phyloP scores from a whole-genome alignment of 257 asterid genomes.

The Sherardia arvensis region DNA sequence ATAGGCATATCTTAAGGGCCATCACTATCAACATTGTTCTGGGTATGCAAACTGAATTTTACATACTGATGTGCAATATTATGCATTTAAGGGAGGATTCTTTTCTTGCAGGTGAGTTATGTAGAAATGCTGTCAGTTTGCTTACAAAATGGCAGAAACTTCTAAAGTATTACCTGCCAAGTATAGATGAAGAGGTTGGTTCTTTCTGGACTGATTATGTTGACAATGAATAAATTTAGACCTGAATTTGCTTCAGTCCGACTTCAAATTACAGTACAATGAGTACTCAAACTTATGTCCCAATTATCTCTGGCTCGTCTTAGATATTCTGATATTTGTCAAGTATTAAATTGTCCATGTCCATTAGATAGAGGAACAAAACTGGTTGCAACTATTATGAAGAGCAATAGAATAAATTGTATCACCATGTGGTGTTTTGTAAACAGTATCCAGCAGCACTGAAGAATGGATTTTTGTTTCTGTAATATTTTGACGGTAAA shows the following conservation, averaged over 20 bases:
- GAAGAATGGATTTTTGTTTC: background rate
- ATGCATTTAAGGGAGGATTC: background rate
- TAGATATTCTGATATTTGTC: background rate
- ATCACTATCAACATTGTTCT: background rate
- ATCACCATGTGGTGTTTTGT: background rate
- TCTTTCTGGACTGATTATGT: background rate
- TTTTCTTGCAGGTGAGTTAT: slow-evolving; percentile 47
- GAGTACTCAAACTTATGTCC: too few relatives aligned
- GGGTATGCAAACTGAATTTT: background rate
- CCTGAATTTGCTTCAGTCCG: background rate
- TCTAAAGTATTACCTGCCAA: slow-evolving; percentile 67
- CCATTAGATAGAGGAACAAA: background rate
- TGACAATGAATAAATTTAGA: background rate
- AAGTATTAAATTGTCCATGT: background rate
- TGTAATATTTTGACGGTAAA: background rate
- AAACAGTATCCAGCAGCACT: too few relatives aligned
- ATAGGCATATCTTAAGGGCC: background rate
- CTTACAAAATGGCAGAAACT: slow-evolving; percentile 54
- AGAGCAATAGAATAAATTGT: background rate
- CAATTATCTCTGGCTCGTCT: background rate
- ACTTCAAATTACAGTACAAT: background rate
- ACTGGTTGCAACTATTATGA: background rate
- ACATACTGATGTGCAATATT: background rate
- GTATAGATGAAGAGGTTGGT: slow-evolving; percentile 85
- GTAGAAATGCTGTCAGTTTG: slow-evolving; percentile 38